These are phyloP conservation scores for Ophidiomyces ophidiicola DNA, from an alignment of 2,329 filamentous ascomycete species.

Conservation along the genomic window DNA sequence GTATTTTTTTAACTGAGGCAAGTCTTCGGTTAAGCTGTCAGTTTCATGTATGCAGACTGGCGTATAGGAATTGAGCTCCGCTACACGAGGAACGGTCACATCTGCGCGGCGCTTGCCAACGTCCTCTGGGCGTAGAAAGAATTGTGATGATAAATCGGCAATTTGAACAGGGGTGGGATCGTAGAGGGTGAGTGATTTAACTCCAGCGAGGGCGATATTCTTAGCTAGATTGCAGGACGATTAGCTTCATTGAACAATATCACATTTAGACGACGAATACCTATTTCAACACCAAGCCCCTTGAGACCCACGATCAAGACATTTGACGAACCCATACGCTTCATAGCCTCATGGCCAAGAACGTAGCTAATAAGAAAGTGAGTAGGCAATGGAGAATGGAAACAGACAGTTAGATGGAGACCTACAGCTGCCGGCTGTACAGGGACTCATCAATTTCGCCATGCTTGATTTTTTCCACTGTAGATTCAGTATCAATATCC, in stretches of 20 bases:
- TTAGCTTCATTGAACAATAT: neutral
- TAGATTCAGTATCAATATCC: constrained; percentile 49
- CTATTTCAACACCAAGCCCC: constrained; percentile 88
- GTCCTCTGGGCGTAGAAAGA: constrained; percentile 81
- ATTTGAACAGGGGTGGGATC: constrained; percentile 76
- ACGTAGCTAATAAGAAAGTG: constrained; percentile 40
- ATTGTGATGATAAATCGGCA: constrained; percentile 87
- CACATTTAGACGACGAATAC: constrained; percentile 23
- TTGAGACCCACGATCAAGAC: constrained; percentile 84
- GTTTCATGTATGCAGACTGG: constrained; percentile 64
- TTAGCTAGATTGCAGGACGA: constrained; percentile 50
- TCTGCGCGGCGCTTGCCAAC: constrained; percentile 83
- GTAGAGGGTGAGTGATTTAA: constrained; percentile 90
- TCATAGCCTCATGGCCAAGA: constrained; percentile 78
- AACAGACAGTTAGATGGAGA: constrained; percentile 3
- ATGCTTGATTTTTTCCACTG: constrained; percentile 49
- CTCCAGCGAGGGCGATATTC: constrained; percentile 93
- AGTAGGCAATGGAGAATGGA: constrained; percentile 11
- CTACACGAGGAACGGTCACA: constrained; percentile 76
- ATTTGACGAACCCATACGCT: constrained; percentile 94
- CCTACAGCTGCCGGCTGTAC: constrained; percentile 52
- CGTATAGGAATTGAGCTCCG: constrained; percentile 92
- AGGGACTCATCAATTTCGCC: constrained; percentile 57
- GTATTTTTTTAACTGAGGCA: constrained; percentile 75
- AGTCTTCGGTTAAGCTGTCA: constrained; percentile 57